A percentile compares a stretch with the other conserved stretches of the same genome.
Evolutionary conservation across 768 basidiomycete genomes (phyloP).

Genomic region (Boletus pseudo-olivaceus): DNA sequence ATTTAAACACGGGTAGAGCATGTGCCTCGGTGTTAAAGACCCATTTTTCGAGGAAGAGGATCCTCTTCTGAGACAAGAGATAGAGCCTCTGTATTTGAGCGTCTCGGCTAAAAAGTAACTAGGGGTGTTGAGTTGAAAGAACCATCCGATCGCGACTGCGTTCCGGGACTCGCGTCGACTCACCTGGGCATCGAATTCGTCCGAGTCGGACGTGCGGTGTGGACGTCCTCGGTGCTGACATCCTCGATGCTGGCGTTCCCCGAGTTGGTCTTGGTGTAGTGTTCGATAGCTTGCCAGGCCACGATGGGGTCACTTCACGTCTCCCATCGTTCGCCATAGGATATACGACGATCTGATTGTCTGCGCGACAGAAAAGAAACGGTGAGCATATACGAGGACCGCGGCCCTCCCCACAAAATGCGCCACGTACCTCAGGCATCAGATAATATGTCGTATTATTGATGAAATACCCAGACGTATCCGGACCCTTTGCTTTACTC

Average conservation of each 20-base stretch:
- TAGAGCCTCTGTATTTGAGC: conserved; percentile 61
- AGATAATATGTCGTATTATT: conserved; percentile 49
- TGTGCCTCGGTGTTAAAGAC: conserved; percentile 74
- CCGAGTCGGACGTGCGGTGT: conserved; percentile 33
- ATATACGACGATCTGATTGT: conserved; percentile 72
- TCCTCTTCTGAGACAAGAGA: conserved; percentile 61
- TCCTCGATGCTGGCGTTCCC: conserved; percentile 58
- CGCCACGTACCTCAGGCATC: conserved; percentile 60
- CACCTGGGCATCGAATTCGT: conserved; percentile 71
- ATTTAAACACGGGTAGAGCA: conserved; percentile 66
- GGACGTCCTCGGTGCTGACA: conserved; percentile 47
- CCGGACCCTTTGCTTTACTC: neutral
- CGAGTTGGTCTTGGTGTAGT: conserved; percentile 48
- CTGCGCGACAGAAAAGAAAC: conserved; percentile 32
- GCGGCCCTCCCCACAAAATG: too few species aligned
- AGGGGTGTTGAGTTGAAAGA: conserved; percentile 15
- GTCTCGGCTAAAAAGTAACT: conserved; percentile 59
- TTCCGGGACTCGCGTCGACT: conserved; percentile 49
- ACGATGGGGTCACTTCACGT: conserved; percentile 63
- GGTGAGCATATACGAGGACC: neutral
- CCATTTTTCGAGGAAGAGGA: conserved; percentile 50
- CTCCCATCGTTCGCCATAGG: conserved; percentile 66
- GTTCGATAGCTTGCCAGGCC: conserved; percentile 67
- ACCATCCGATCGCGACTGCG: neutral
- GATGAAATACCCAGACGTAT: conserved; percentile 39